Conservation (phyloP, 2,329 filamentous ascomycete genomes). For the Trichoderma polysporum region DNA sequence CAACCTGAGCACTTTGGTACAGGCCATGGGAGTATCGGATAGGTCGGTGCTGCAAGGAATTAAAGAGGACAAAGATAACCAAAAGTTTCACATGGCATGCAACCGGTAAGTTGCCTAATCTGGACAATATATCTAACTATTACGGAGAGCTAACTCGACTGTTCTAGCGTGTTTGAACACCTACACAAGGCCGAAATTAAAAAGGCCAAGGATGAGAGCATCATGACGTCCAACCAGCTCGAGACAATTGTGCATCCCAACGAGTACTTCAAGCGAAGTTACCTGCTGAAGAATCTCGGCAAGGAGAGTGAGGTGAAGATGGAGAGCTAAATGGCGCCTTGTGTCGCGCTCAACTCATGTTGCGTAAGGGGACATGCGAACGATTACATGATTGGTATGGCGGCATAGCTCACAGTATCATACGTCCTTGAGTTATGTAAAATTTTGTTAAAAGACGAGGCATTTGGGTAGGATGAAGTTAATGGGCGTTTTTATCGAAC, state of each 20-base stretch:
- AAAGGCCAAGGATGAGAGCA: slow-evolving; percentile 70
- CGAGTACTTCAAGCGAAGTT: slow-evolving; percentile 96
- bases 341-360: not conserved
- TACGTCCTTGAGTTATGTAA: not conserved
- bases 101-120: slow-evolving; percentile 61
- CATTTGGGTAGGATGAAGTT: not conserved
- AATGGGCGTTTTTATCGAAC: not conserved
- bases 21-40: slow-evolving; percentile 77
- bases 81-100: slow-evolving; percentile 91
- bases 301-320: slow-evolving; percentile 58
- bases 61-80: slow-evolving; percentile 82
- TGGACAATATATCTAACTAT: not conserved
- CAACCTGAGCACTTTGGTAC: slow-evolving; percentile 75
- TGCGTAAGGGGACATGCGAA: not conserved
- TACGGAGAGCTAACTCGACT: not conserved
- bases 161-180: slow-evolving; percentile 77
- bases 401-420: not conserved
- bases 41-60: slow-evolving; percentile 75
- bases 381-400: not conserved
- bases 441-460: not conserved
- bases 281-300: slow-evolving; percentile 76
- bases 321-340: slow-evolving; percentile 36
- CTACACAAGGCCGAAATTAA: slow-evolving; percentile 77
- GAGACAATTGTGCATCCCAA: slow-evolving; percentile 98
- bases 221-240: slow-evolving; percentile 71